Evolutionary conservation across 2,329 filamentous ascomycete genomes (phyloP).

Genomic region (Curvularia hawaiiensis): DNA sequence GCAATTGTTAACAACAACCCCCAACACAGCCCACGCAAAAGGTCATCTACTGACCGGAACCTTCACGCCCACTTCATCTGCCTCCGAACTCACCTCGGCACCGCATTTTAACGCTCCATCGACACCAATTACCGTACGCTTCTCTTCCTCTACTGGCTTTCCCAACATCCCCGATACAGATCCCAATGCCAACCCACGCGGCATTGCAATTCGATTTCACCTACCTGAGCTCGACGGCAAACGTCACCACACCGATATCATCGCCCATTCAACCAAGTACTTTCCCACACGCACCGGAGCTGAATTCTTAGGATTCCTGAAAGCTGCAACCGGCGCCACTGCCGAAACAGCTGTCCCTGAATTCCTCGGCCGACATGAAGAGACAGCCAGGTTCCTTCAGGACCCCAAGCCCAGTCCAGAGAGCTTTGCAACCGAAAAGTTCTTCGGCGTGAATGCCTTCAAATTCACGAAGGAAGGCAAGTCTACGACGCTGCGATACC

Average conservation of each 20-base stretch:
- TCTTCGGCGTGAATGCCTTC: slow-evolving; percentile 58
- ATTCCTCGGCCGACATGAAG: slow-evolving; percentile 55
- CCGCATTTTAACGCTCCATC: slow-evolving; percentile 54
- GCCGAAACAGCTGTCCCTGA: slow-evolving; percentile 42
- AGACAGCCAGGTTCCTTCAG: slow-evolving; percentile 55
- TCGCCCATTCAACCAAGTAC: slow-evolving; percentile 58
- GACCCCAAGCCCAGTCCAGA: slow-evolving; percentile 57
- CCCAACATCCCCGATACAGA: slow-evolving; percentile 58
- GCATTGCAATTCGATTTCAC: slow-evolving; percentile 57
- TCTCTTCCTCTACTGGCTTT: slow-evolving; percentile 59
- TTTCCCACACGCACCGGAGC: slow-evolving; percentile 60
- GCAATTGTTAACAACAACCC: slow-evolving; percentile 4
- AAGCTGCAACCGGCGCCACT: slow-evolving; percentile 45
- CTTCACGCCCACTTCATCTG: slow-evolving; percentile 56
- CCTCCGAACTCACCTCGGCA: slow-evolving; percentile 53
- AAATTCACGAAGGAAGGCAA: slow-evolving; percentile 52
- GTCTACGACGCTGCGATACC: slow-evolving; percentile 56
- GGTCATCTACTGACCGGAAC: slow-evolving; percentile 58
- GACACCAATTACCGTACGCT: slow-evolving; percentile 56
- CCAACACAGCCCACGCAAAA: slow-evolving; percentile 57
- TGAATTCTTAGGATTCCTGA: slow-evolving; percentile 58
- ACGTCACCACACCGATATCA: slow-evolving; percentile 61
- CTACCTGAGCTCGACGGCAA: slow-evolving; percentile 48
- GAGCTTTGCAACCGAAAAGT: slow-evolving; percentile 57
- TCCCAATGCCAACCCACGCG: slow-evolving; percentile 54